phyloP scores from a whole-genome alignment of 345 rosid species.

The Punica granatum region DNA sequence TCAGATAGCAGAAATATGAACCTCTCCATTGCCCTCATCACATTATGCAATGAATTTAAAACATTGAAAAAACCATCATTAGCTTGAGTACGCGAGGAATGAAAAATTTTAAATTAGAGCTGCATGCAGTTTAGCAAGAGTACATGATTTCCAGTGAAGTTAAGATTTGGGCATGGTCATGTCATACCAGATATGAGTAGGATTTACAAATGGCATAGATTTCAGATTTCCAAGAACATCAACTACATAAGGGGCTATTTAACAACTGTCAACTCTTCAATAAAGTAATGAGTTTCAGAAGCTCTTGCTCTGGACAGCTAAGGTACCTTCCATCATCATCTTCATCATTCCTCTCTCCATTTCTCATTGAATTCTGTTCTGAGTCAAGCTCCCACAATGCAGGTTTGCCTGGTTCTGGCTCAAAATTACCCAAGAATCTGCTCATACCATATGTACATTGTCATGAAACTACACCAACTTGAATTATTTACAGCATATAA shows the following conservation, averaged over 20 bases:
- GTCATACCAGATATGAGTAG: too few species aligned
- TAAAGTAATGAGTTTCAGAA: not conserved
- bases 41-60: not conserved
- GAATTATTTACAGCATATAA: not conserved
- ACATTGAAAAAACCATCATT: not conserved
- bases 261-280: too few species aligned
- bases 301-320: not conserved
- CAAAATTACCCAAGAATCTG: conserved; percentile 94
- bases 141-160: too few species aligned
- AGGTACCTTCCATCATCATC: conserved; percentile 69
- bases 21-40: not conserved
- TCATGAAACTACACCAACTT: not conserved
- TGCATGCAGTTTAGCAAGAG: not conserved
- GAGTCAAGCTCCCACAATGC: conserved; percentile 78
- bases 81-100: not conserved
- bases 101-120: not conserved
- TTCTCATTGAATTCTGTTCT: conserved; percentile 48
- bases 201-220: too few species aligned
- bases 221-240: too few species aligned
- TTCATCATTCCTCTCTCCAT: conserved; percentile 45
- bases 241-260: too few species aligned
- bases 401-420: conserved; percentile 63
- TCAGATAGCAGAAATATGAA: not conserved
- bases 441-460: conserved; percentile 10
- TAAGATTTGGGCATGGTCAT: too few species aligned